Evolutionary conservation across 495 filamentous ascomycete genomes (phyloP), one percentile per base, ranked within the genome.

Genomic region (Xylaria sp.): DNA sequence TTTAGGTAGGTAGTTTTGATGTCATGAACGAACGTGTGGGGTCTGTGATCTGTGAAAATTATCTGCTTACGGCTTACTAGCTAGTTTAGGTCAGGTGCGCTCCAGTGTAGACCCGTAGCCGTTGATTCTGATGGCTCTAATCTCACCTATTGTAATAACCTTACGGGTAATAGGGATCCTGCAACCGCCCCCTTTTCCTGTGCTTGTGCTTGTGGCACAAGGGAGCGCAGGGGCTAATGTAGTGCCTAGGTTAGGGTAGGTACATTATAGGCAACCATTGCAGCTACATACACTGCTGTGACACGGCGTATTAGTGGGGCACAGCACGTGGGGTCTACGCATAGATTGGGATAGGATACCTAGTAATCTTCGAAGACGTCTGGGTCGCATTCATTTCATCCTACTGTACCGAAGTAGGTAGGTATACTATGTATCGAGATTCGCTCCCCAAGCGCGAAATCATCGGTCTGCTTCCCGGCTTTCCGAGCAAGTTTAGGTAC

Each of bases 381-480:
- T 33, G 17, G n/a, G n/a, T 8, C 12, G 15, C 31, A n/a, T 35
- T 19, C 31, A 37, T 37, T 37, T 37, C 26, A 33, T 57, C 52
- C 46, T 5, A 59, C 17, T 37, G 4, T 21, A 40, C n/a, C n/a
- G n/a, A n/a, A n/a, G n/a, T n/a, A n/a, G n/a, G n/a, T n/a, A n/a
- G n/a, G n/a, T n/a, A n/a, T n/a, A n/a, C n/a, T n/a, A 17, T 9
- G 58, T 17, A 37, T 21, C 1, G 33, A 59, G 17, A 59, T 37
- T 35, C 55, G 31, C 55, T 59, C 55, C 21, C 55, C 17, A 59
- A 17, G 55, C 33, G 55, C 55, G 19, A 59, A 41, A 61, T 61
- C n/a, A 26, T 37, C 11, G n/a, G n/a, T 1, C 59, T 37, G 37
- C 59, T 61, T 41, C 31, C 52, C 26, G 52, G 37, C 59, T 61